Conservation (phyloP, 2,329 filamentous ascomycete species). For the Aspergillus ustus region DNA sequence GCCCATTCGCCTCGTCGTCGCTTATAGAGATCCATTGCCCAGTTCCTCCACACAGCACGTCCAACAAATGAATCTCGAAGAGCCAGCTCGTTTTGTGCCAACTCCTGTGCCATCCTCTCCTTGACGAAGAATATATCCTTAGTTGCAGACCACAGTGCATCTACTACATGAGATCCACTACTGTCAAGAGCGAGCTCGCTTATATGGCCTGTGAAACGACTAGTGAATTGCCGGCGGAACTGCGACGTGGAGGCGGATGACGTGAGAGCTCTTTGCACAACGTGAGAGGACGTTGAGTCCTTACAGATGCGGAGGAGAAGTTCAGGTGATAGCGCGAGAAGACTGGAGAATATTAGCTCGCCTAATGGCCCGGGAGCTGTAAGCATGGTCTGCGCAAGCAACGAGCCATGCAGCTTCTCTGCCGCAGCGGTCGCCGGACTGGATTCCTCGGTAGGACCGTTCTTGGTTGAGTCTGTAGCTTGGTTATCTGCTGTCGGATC, state of each 20-base stretch:
- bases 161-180: conserved; percentile 69
- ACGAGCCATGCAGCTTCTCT: conserved; percentile 75
- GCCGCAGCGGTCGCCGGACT: conserved; percentile 46
- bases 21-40: conserved; percentile 74
- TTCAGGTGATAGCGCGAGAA: conserved; percentile 63
- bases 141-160: conserved; percentile 68
- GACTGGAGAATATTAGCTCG: conserved; percentile 73
- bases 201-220: conserved; percentile 66
- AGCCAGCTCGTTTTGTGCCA: conserved; percentile 61
- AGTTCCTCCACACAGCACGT: conserved; percentile 73
- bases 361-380: conserved; percentile 70
- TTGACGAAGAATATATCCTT: conserved; percentile 68
- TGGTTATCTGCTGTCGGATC: conserved; percentile 54
- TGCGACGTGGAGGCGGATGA: conserved; percentile 58
- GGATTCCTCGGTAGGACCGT: conserved; percentile 14
- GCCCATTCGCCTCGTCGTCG: conserved; percentile 67
- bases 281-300: conserved; percentile 62
- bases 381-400: conserved; percentile 81
- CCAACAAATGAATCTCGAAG: conserved; percentile 69
- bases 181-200: conserved; percentile 64
- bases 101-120: conserved; percentile 68
- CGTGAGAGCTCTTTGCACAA: conserved; percentile 67
- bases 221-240: conserved; percentile 66
- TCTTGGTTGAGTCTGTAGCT: conserved; percentile 47
- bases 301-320: conserved; percentile 69